Conservation (phyloP, 208 protist species). For the Leishmania mexicana region DNA sequence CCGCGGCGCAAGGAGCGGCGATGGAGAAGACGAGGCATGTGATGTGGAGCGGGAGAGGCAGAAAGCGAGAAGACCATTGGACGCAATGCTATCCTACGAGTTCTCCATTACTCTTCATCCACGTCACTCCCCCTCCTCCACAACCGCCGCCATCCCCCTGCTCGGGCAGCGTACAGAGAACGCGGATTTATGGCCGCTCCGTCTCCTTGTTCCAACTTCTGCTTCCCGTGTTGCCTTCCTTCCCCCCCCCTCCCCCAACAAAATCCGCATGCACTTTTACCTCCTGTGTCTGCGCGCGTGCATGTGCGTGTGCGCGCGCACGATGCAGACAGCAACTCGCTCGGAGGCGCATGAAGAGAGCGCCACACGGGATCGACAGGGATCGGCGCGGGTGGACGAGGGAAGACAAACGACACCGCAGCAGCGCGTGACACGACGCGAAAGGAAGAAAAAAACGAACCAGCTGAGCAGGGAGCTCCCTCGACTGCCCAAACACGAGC, state of each 20-base stretch:
- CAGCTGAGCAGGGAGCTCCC: too few relatives aligned
- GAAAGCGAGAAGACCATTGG: not conserved
- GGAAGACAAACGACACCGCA: too few relatives aligned
- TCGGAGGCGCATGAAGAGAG: not conserved
- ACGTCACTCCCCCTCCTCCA: not conserved
- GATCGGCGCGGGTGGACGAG: not conserved
- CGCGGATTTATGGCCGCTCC: not conserved
- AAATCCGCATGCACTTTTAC: not conserved
- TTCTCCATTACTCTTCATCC: not conserved
- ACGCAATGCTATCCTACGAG: not conserved
- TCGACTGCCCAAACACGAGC: too few relatives aligned
- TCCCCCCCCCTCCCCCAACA: not conserved
- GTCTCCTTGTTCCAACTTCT: not conserved
- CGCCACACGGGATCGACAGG: not conserved
- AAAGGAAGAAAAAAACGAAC: not conserved
- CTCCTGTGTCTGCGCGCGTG: not conserved
- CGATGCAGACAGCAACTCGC: not conserved
- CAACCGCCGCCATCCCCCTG: not conserved
- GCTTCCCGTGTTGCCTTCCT: not conserved
- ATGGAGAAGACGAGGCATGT: not conserved
- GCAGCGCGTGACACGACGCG: not conserved
- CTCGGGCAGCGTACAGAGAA: not conserved
- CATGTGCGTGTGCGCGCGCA: too few relatives aligned
- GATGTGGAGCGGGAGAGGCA: not conserved
- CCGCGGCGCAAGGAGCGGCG: not conserved